These are phyloP conservation scores for Gonapodya prolifera DNA, from an alignment of 192 early-diverging fungal species.

Conservation along the genomic window DNA sequence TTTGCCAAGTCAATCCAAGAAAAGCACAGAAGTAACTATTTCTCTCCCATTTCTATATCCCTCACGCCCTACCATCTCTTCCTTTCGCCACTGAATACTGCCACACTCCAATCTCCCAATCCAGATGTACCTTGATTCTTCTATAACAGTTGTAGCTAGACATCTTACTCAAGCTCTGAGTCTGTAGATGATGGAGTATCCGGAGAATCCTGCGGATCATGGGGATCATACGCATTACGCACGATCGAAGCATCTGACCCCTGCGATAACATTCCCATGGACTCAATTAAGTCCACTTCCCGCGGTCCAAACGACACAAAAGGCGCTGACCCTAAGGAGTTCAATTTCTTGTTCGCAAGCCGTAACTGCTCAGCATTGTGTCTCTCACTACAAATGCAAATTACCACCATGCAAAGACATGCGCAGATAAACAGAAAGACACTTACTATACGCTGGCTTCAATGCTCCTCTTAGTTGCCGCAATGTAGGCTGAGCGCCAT, in stretches of 20 bases:
- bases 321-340: neutral
- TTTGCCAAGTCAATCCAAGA: no score
- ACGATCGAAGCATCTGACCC: no score
- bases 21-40: no score
- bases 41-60: no score
- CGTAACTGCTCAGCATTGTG: neutral
- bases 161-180: neutral
- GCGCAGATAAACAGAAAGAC: neutral
- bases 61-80: no score
- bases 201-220: neutral
- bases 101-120: no score
- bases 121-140: no score
- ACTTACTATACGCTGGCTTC: neutral
- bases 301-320: neutral
- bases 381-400: neutral
- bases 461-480: neutral
- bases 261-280: no score
- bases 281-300: neutral
- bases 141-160: no score
- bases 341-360: neutral
- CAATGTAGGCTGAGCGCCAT: neutral
- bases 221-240: neutral
- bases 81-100: no score
- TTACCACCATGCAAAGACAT: neutral
- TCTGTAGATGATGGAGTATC: neutral